Base-by-base conservation (phyloP, 2,329 filamentous ascomycete species). In the Penicillium sp. region DNA sequence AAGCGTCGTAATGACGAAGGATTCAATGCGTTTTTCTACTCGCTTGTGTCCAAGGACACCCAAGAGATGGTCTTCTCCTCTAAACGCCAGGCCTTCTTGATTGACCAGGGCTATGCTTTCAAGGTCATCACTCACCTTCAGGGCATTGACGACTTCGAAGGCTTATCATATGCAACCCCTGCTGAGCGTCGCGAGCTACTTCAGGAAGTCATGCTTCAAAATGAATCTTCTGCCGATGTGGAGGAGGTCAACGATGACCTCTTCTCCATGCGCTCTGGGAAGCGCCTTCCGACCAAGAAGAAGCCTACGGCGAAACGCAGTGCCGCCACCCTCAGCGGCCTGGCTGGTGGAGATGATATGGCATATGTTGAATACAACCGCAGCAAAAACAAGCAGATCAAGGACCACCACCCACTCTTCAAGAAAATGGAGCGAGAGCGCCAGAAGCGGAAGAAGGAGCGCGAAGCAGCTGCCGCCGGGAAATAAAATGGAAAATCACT, bases 11-110 rank as follows among this genome's bases (percentile, higher is more conserved):
- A 95, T 54, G 92, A 98, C 53, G 92, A 96, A 62, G 92, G 92
- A 6, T 98, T 98, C 66, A 98, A 98, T 59, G 92, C 92, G 0
- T 98, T 96, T 65, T 98, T 98, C 71, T 98, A 98, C 68, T 94
- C 87, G 0, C 76, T 98, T 1, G 92, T 98, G 3, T 94, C 86
- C 4, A 96, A 96, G 62, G 92, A 98, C 60, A 98, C 92, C 0
- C 83, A 89, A 45, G 92, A 98, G 63, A 96, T 98, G 90, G 92
- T 82, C 60, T 98, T 95, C 64, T 95, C 90, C 0, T 89, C 88
- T 3, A 96, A 95, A 65, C 79, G 92, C 7, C 92, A 98, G 65
- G 90, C 92, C 1, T 98, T 98, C 69, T 73, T 98, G 1, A 89
- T 98, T 14, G 92, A 98, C 51, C 92, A 98, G 65, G 92, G 92